Evolutionary conservation across 305 asterid genomes (phyloP).

Genomic region (Rubia occidens): DNA sequence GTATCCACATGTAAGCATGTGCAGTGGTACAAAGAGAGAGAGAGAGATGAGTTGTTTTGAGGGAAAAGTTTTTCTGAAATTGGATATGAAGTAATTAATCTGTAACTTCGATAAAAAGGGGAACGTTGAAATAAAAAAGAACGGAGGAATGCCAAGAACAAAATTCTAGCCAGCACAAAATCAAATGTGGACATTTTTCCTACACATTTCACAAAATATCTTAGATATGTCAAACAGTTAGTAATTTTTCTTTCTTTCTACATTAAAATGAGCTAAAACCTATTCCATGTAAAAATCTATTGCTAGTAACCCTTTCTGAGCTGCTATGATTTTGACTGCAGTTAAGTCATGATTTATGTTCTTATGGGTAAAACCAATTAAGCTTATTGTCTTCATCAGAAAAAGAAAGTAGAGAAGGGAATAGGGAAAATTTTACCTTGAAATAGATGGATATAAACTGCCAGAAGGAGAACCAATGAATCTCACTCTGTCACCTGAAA

Average conservation of each 20-base stretch:
- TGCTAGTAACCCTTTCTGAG: not conserved
- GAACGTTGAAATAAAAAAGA: not conserved
- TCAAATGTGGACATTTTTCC: not conserved
- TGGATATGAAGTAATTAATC: not conserved
- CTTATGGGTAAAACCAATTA: too few species aligned
- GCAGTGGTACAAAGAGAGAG: not conserved
- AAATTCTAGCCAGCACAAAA: not conserved
- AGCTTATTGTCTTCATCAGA: too few species aligned
- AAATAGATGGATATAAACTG: slow-evolving; percentile 34
- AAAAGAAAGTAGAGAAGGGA: not conserved
- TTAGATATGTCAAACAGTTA: too few species aligned
- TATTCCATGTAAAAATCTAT: too few species aligned
- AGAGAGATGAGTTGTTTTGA: not conserved
- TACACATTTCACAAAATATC: too few species aligned
- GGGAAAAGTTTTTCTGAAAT: not conserved
- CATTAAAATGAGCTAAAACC: too few species aligned
- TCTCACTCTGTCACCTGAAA: slow-evolving; percentile 74
- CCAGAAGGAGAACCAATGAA: slow-evolving; percentile 57
- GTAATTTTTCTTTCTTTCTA: too few species aligned
- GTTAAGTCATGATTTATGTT: too few species aligned
- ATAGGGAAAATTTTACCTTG: slow-evolving; percentile 36
- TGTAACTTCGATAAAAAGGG: not conserved
- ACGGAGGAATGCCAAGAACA: not conserved
- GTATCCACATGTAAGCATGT: not conserved
- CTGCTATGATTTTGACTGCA: not conserved